Conservation (phyloP, 768 basidiomycete species). For the Ephemerocybe angulata region DNA sequence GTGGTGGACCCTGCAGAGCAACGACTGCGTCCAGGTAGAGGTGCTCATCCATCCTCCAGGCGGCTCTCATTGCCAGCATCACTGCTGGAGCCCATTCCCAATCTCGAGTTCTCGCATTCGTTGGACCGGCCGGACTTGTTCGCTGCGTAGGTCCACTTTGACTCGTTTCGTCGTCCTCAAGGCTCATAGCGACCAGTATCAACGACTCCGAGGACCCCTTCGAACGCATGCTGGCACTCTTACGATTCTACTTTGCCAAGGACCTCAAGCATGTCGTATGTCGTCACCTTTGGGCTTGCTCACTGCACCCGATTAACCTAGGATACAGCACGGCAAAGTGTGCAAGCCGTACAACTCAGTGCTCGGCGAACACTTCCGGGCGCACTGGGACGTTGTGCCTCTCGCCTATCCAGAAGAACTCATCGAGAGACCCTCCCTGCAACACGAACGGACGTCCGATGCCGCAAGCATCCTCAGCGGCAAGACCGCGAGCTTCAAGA, state of each 20-base stretch:
- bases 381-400: constrained; percentile 81
- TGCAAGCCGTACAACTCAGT: constrained; percentile 93
- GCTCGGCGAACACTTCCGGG: constrained; percentile 84
- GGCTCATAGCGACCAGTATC: constrained; percentile 49
- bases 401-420: constrained; percentile 48
- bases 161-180: not conserved
- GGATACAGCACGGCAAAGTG: constrained; percentile 74
- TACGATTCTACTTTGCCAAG: constrained; percentile 87
- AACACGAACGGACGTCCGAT: constrained; percentile 40
- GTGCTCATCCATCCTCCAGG: constrained; percentile 50
- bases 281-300: constrained; percentile 14
- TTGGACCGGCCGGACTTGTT: constrained; percentile 89
- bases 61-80: constrained; percentile 91
- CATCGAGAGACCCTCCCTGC: constrained; percentile 41
- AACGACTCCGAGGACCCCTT: constrained; percentile 92
- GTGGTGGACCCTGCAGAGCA: too few species aligned
- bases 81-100: constrained; percentile 89
- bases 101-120: constrained; percentile 96
- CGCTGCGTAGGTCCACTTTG: constrained; percentile 73
- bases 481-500: constrained; percentile 4
- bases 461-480: constrained; percentile 56
- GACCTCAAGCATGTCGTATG: constrained; percentile 89
- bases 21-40: too few species aligned
- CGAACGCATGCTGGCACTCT: constrained; percentile 88
- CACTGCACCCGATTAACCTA: constrained; percentile 1